Conservation (phyloP, 805 yeast species). For the Ogataea corticis region DNA sequence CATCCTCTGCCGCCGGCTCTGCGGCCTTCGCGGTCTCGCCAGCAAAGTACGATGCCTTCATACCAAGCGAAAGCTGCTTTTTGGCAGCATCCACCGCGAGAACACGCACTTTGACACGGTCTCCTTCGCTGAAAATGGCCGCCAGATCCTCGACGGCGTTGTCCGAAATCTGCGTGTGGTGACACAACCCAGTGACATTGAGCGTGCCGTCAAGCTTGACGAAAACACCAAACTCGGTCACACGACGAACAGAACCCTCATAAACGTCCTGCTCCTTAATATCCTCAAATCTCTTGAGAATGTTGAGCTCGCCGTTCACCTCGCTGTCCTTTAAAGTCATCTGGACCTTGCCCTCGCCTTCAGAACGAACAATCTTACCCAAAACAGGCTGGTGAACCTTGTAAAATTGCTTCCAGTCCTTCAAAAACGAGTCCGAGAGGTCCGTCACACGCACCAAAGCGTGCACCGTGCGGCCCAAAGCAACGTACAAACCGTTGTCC, state of each 20-base stretch:
- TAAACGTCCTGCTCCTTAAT: constrained; percentile 66
- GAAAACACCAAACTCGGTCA: constrained; percentile 89
- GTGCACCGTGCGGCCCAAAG: constrained; percentile 65
- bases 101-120: constrained; percentile 82
- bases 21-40: constrained; percentile 29
- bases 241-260: constrained; percentile 77
- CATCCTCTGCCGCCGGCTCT: constrained; percentile 28
- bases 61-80: constrained; percentile 81
- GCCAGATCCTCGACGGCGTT: constrained; percentile 55
- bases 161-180: constrained; percentile 80
- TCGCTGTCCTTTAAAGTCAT: constrained; percentile 81
- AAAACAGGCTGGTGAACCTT: constrained; percentile 67
- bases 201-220: constrained; percentile 75
- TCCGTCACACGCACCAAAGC: constrained; percentile 83
- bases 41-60: constrained; percentile 88
- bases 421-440: constrained; percentile 75
- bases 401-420: constrained; percentile 85
- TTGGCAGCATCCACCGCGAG: constrained; percentile 61
- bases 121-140: constrained; percentile 82
- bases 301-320: constrained; percentile 65
- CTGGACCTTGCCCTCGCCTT: constrained; percentile 62
- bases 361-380: constrained; percentile 70
- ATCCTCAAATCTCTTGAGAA: constrained; percentile 63
- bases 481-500: constrained; percentile 75
- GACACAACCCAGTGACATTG: constrained; percentile 83